These are phyloP conservation scores for Triticum monococcum DNA, from an alignment of 176 grass and related monocot species.

Conservation along the genomic window DNA sequence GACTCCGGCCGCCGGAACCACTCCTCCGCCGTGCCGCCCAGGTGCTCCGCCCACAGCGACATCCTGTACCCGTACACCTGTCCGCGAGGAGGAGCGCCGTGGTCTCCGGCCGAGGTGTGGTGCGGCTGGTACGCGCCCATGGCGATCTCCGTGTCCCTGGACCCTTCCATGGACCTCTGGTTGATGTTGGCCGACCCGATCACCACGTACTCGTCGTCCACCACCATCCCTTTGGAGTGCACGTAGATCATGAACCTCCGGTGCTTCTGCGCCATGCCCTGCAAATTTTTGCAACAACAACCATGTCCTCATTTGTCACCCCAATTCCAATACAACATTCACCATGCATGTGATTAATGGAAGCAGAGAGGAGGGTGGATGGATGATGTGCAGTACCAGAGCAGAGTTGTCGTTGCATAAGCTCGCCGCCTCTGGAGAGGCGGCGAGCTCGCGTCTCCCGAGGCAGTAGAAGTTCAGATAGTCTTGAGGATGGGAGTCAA, in stretches of 20 bases:
- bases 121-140: constrained; percentile 70
- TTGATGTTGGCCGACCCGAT: constrained; percentile 78
- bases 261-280: constrained; percentile 51
- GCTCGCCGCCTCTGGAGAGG: background rate
- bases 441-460: constrained; percentile 44
- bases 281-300: background rate
- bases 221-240: constrained; percentile 71
- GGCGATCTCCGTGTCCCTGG: constrained; percentile 67
- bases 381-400: constrained; percentile 19
- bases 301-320: too few relatives aligned
- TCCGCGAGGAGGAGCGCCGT: constrained; percentile 34
- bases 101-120: constrained; percentile 42
- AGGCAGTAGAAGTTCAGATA: constrained; percentile 82
- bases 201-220: constrained; percentile 63
- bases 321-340: background rate
- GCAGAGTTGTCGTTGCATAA: constrained; percentile 44
- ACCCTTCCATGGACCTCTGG: constrained; percentile 74
- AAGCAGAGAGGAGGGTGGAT: too few relatives aligned
- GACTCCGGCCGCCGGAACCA: constrained; percentile 53
- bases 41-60: constrained; percentile 86
- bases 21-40: constrained; percentile 44
- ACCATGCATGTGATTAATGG: background rate
- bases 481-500: constrained; percentile 53
- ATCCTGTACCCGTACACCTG: constrained; percentile 87
- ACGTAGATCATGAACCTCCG: constrained; percentile 83